These are phyloP conservation scores for Wickerhamomyces queroliae DNA, from an alignment of 805 yeast species.

Conservation along the genomic window DNA sequence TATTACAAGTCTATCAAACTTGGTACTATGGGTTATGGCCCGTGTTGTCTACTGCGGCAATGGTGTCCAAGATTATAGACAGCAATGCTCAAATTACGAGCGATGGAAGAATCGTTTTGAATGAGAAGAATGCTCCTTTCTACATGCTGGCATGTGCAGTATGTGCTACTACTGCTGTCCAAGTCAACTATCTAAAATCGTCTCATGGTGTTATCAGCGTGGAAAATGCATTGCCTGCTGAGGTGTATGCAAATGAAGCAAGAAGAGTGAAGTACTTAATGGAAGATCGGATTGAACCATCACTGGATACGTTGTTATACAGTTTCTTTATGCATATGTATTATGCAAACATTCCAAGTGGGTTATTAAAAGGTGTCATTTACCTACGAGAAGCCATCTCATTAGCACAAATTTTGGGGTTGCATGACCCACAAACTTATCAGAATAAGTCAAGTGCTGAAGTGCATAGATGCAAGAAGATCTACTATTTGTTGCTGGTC, in stretches of 20 bases:
- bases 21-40: slow-evolving; percentile 24
- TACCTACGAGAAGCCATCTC: slow-evolving; percentile 19
- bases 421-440: slow-evolving; percentile 15
- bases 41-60: slow-evolving; percentile 12
- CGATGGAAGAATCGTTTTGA: slow-evolving; percentile 1
- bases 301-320: slow-evolving; percentile 11
- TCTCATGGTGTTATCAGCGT: slow-evolving; percentile 10
- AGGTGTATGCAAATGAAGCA: slow-evolving; percentile 17
- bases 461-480: slow-evolving; percentile 17
- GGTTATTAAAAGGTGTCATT: slow-evolving; percentile 10
- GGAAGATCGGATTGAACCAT: slow-evolving; percentile 12
- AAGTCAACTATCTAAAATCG: slow-evolving; percentile 17
- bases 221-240: slow-evolving; percentile 14
- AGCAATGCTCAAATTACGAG: not conserved
- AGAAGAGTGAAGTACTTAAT: slow-evolving; percentile 13
- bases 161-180: slow-evolving; percentile 18
- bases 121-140: slow-evolving; percentile 9
- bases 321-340: slow-evolving; percentile 18
- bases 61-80: slow-evolving; percentile 11
- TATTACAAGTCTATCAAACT: slow-evolving; percentile 18
- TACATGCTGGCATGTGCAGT: slow-evolving; percentile 19
- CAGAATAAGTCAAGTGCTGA: slow-evolving; percentile 8
- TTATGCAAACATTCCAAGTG: slow-evolving; percentile 15
- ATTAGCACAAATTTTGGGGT: slow-evolving; percentile 14
- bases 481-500: slow-evolving; percentile 16